A percentile compares a stretch with the other conserved stretches of the same genome.
Conservation (phyloP, 495 filamentous ascomycete species). For the Neurospora sp. region DNA sequence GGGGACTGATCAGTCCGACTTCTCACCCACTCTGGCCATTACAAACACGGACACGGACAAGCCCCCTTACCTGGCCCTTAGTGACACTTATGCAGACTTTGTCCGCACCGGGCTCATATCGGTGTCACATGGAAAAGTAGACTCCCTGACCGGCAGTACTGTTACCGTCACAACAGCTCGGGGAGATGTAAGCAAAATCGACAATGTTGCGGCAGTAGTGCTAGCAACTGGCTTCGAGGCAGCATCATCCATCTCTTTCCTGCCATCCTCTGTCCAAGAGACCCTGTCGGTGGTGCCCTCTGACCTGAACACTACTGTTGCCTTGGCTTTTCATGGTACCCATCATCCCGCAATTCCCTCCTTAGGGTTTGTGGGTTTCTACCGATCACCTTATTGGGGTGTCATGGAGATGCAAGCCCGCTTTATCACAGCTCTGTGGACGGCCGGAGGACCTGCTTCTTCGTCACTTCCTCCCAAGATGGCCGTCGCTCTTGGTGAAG, state of each 20-base stretch:
- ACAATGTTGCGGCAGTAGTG: conserved; percentile 55
- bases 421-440: conserved; percentile 44
- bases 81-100: conserved; percentile 61
- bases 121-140: conserved; percentile 32
- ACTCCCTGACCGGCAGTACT: conserved; percentile 18
- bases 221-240: conserved; percentile 71
- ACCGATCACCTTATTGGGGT: conserved; percentile 78
- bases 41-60: conserved; percentile 22
- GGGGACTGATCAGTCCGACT: conserved; percentile 52
- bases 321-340: conserved; percentile 57
- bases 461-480: conserved; percentile 15
- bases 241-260: conserved; percentile 46
- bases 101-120: conserved; percentile 56
- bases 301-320: conserved; percentile 53
- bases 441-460: conserved; percentile 12
- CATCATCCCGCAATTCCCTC: conserved; percentile 49
- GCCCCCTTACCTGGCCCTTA: conserved; percentile 56
- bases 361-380: conserved; percentile 76
- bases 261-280: conserved; percentile 45
- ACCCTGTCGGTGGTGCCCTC: conserved; percentile 43
- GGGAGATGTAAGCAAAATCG: conserved; percentile 24
- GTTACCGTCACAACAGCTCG: conserved; percentile 25
- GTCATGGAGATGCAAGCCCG: conserved; percentile 81
- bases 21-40: conserved; percentile 32
- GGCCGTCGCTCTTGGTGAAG: conserved; percentile 20